Conservation (phyloP, 495 filamentous ascomycete species). For the Arthonia radiata region DNA sequence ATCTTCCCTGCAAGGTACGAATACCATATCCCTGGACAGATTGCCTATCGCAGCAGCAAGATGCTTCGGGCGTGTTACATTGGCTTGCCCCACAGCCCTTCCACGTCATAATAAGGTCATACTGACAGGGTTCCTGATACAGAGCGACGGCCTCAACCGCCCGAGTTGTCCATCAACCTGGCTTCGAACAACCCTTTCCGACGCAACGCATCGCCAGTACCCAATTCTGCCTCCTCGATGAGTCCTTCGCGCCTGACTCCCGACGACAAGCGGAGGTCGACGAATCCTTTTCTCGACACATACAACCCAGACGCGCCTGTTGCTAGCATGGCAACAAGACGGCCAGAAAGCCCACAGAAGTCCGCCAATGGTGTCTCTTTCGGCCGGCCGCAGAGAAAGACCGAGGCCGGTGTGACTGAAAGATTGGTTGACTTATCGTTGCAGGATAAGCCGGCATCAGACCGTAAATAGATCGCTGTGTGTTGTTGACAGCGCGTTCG, state of each 20-base stretch:
- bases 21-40: too few species aligned
- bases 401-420: conserved; percentile 2
- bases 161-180: too few species aligned
- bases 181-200: conserved; percentile 96
- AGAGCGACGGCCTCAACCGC: too few species aligned
- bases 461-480: conserved; percentile 5
- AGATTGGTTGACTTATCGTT: conserved; percentile 12
- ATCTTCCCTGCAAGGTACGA: too few species aligned
- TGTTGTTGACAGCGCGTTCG: not conserved
- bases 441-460: conserved; percentile 9
- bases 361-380: conserved; percentile 32
- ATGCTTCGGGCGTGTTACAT: too few species aligned
- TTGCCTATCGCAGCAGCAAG: too few species aligned
- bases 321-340: conserved; percentile 18
- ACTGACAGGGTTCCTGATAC: too few species aligned
- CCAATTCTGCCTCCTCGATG: conserved; percentile 18
- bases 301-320: conserved; percentile 21
- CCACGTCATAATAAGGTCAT: too few species aligned
- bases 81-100: too few species aligned
- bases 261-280: conserved; percentile 42
- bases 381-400: conserved; percentile 2
- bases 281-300: conserved; percentile 79
- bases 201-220: conserved; percentile 6
- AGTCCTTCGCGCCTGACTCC: conserved; percentile 22
- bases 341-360: conserved; percentile 24